Evolutionary conservation across 306 rosid species (phyloP), one percentile per base, ranked within the genome.

Genomic region (Mimosa bimucronata): DNA sequence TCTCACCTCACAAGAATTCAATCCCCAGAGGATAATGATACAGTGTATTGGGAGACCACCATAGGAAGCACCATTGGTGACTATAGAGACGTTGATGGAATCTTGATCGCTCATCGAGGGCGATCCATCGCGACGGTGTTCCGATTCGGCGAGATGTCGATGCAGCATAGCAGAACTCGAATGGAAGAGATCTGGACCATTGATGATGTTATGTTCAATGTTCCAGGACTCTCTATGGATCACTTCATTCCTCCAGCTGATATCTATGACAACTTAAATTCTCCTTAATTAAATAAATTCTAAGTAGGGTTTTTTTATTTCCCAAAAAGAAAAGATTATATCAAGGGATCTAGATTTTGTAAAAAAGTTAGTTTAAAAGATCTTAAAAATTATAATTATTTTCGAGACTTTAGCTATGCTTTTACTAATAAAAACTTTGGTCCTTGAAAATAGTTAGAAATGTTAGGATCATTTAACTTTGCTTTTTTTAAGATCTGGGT

Each of bases 161-260:
- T 86, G 91, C 92, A 91, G 45, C 92, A 91, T 84, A 89, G 96
- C 21, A 78, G 98, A 79, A 95, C 98, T 2, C 68, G 97, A 25
- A 90, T 95, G 99, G 99, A 95, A 60, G 99, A 95, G 67, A 69
- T 85, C 1, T 95, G 99, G 99, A 93, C 86, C 75, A 93, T 95
- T 38, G 99, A 95, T 61, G 99, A 95, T 77, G 91, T 91, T 46
- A 94, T 91, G 86, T 93, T 91, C 57, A 93, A 95, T 71, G 99
- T 95, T 0, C 98, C 97, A 0, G 99, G 99, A 50, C 91, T 95
- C 40, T 93, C 97, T 14, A 85, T 89, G 74, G 99, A 95, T 75
- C 92, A 91, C 70, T 95, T 95, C 78, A 88, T 93, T 77, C 97
- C 98, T 57, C 99, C 99, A 0, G 94, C 98, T 3, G 98, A 95